Conservation (phyloP, 805 yeast genomes). For the Phaffomyces antillensis region DNA sequence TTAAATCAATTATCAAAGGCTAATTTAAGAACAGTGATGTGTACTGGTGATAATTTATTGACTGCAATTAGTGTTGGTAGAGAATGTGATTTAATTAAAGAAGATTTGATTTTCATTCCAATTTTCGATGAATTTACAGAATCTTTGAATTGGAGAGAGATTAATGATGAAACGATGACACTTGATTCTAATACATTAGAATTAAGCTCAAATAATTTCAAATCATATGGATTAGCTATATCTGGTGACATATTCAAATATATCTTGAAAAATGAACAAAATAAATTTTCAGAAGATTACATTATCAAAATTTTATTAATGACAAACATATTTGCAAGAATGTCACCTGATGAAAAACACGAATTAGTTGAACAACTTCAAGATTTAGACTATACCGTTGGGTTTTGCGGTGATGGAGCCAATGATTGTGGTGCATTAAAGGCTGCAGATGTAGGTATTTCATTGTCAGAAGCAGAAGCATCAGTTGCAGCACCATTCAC, state of each 20-base stretch:
- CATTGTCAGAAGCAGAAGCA: conserved; percentile 95
- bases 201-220: conserved; percentile 29
- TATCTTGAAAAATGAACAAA: conserved; percentile 41
- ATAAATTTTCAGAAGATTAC: conserved; percentile 27
- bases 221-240: conserved; percentile 65
- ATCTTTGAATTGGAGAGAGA: conserved; percentile 53
- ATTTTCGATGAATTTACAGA: conserved; percentile 32
- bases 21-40: conserved; percentile 79
- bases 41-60: conserved; percentile 93
- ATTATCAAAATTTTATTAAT: conserved; percentile 58
- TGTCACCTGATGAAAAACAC: conserved; percentile 99
- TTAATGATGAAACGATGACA: conserved; percentile 44
- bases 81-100: conserved; percentile 64
- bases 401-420: conserved; percentile 99
- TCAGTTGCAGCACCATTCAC: conserved; percentile 99
- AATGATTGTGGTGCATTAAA: conserved; percentile 98
- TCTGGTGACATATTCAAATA: conserved; percentile 90
- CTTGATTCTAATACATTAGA: conserved; percentile 61
- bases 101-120: conserved; percentile 56
- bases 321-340: conserved; percentile 81
- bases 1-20: conserved; percentile 58
- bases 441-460: conserved; percentile 96
- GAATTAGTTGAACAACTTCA: conserved; percentile 88
- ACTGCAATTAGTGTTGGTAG: conserved; percentile 92
- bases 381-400: conserved; percentile 81